Evolutionary conservation across 1,139 yeast genomes (phyloP), one percentile per base, ranked within the genome.

Genomic region (Diutina ranongensis): DNA sequence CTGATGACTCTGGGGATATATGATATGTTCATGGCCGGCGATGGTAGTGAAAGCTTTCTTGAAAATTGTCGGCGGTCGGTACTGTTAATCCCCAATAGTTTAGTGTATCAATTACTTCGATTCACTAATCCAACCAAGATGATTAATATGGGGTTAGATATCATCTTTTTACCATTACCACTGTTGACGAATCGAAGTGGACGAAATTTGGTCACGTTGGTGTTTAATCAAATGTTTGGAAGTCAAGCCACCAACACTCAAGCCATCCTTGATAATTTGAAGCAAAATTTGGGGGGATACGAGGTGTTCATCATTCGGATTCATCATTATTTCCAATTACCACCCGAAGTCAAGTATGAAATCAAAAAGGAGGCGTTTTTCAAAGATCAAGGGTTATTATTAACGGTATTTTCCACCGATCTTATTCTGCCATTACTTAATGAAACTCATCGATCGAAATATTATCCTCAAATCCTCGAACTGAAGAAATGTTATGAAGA

Each of bases 51-150:
- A 50, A 95, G 84, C 53, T 65, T 84, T 56, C 77, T 83, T 52
- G 71, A 74, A 7, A 87, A 85, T 56, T 68, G 84, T 28, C 75
- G 75, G 49, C 75, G 80, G 49, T 65, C 89, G 45, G 96, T 89
- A 61, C 63, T 71, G 32, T 57, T 85, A 49, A 76, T 88, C 63
- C 97, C 97, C 0, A 88, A 88, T 58, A 66, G 74, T 1, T 58
- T 88, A 44, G 75, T 88, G 60, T 80, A 81, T 45, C 86, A 86
- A 16, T 81, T 89, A 31, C 62, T 89, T 52, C 72, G 78, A 54
- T 80, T 81, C 52, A 85, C 97, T 1, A 89, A 89, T 57, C 97
- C 97, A 3, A 78, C 87, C 62, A 77, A 83, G 45, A 79, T 89
- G 35, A 77, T 86, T 64, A 83, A 88, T 48, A 78, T 83, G 22